These are phyloP conservation scores for Hanseniaspora thailandica DNA, from an alignment of 805 yeast genomes.

Conservation along the genomic window DNA sequence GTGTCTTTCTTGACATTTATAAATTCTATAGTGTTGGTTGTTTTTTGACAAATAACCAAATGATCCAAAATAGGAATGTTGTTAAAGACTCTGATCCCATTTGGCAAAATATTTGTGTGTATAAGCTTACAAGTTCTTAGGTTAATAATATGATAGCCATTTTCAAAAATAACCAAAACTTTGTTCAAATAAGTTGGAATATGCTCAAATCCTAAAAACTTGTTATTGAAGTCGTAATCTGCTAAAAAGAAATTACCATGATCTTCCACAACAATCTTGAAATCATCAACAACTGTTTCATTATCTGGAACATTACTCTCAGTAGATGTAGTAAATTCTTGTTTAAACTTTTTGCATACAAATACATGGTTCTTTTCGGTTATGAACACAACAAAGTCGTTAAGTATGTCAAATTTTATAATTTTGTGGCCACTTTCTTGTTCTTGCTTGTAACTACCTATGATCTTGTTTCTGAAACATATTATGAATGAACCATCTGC, in stretches of 20 bases:
- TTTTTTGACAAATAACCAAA: conserved; percentile 61
- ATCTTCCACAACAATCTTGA: neutral
- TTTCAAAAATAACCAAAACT: conserved; percentile 66
- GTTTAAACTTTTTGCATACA: conserved; percentile 7
- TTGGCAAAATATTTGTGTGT: conserved; percentile 36
- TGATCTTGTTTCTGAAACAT: conserved; percentile 12
- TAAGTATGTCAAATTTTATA: conserved; percentile 4
- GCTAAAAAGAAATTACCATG: conserved; percentile 5
- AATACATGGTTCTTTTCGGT: neutral
- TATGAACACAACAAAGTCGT: conserved; percentile 9
- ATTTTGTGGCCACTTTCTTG: neutral
- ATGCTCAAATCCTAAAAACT: conserved; percentile 37
- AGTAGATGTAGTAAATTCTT: conserved; percentile 1
- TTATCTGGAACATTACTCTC: neutral
- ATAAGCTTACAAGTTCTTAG: conserved; percentile 55
- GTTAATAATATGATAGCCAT: conserved; percentile 52
- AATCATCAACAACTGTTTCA: conserved; percentile 4
- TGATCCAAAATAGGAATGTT: conserved; percentile 75
- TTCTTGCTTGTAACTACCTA: conserved; percentile 1
- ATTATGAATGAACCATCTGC: conserved; percentile 5
- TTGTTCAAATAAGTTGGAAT: conserved; percentile 90
- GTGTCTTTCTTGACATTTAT: conserved; percentile 38
- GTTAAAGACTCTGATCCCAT: conserved; percentile 45
- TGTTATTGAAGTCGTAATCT: conserved; percentile 19
- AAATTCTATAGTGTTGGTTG: conserved; percentile 50